Evolutionary conservation across 2,329 filamentous ascomycete species (phyloP), one percentile per base, ranked within the genome.

Genomic region (Diaporthe citriasiana): DNA sequence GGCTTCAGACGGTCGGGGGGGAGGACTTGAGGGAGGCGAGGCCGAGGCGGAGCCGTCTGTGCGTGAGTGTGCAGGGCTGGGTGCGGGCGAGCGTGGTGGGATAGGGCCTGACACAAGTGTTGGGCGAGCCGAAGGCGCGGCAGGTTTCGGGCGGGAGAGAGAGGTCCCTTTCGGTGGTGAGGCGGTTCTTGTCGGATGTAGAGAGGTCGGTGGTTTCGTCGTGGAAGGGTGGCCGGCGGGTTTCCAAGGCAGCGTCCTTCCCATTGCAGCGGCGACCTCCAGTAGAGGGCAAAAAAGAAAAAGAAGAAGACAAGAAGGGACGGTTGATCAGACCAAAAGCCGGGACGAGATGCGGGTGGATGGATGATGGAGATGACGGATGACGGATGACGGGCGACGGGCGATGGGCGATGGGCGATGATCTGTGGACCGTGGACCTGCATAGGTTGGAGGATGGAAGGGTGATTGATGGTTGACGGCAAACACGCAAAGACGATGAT

Each of bases 241-340:
- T 17, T 75, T 73, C 74, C 74, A 75, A 9, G 74, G 74, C 35
- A 75, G 71, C 7, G 59, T 75, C 45, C 74, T 75, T 33, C 51
- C 71, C 74, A 75, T 75, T 33, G 42, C 25, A 8, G 42, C 60
- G 45, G 19, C 19, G 45, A 30, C 19, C 12, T n/a, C 22, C 19
- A 66, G 42, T 12, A 50, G 35, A 65, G 30, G 6, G 13, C 13
- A 22, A 40, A 35, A 13, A 33, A 6, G n/a, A 40, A 50, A n/a
- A n/a, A n/a, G n/a, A n/a, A n/a, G n/a, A n/a, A n/a, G n/a, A n/a
- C n/a, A n/a, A n/a, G n/a, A n/a, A n/a, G n/a, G 27, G 40, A 65
- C 19, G 59, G 42, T 35, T 22, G 60, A 66, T 50, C 60, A 51
- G 60, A 51, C 25, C 60, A 66, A 47, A 22, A 33, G 60, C 27